Conservation (phyloP, 345 rosid genomes). For the Brassica nigra region DNA sequence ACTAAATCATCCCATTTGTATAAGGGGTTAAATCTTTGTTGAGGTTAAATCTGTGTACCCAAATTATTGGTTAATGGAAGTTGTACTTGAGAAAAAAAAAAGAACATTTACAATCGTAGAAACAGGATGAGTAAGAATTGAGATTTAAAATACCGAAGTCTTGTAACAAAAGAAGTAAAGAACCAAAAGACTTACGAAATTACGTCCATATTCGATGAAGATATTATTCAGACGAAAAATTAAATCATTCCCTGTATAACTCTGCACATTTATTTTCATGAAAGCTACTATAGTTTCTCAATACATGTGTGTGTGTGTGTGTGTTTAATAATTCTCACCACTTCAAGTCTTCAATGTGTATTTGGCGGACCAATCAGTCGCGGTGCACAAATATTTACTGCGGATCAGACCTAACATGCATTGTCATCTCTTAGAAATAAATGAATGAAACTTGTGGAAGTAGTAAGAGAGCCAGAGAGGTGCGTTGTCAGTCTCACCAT, state of each 20-base stretch:
- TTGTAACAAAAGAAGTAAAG: background rate
- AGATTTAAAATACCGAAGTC: background rate
- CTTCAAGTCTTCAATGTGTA: background rate
- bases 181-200: background rate
- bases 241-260: background rate
- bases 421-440: background rate
- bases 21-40: too few species aligned
- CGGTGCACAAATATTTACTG: background rate
- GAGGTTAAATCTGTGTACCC: too few species aligned
- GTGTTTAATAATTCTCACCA: background rate
- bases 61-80: too few species aligned
- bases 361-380: background rate
- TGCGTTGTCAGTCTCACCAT: constrained; percentile 1
- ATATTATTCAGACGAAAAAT: background rate
- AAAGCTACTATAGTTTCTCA: background rate
- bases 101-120: too few species aligned
- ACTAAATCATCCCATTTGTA: too few species aligned
- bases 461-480: background rate
- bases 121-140: background rate
- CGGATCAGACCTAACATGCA: background rate
- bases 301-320: background rate
- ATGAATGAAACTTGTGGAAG: background rate
- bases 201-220: background rate
- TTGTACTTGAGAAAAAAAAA: too few species aligned
- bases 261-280: background rate